phyloP scores from a whole-genome alignment of 164 flowering plant genomes.

The Akebia trifoliata region DNA sequence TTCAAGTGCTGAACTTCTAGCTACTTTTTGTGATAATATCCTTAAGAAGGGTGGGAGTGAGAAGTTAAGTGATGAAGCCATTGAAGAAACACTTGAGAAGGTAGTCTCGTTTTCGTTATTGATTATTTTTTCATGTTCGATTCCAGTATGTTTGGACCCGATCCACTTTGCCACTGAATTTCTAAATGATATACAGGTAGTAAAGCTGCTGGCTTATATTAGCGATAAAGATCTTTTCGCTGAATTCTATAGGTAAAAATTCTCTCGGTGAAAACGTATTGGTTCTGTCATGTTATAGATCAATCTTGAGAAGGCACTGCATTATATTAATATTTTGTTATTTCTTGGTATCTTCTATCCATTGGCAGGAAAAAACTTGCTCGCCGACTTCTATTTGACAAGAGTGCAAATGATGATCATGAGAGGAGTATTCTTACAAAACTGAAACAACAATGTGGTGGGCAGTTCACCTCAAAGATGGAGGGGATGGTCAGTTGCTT shows the following conservation, averaged over 20 bases:
- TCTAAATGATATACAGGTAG: constrained; percentile 48
- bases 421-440: constrained; percentile 87
- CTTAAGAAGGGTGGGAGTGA: constrained; percentile 96
- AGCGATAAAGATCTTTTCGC: constrained; percentile 95
- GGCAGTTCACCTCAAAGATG: constrained; percentile 98
- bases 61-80: constrained; percentile 90
- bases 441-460: constrained; percentile 93
- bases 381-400: constrained; percentile 82
- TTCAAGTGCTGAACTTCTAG: constrained; percentile 85
- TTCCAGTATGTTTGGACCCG: neutral
- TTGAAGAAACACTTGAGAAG: constrained; percentile 92
- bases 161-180: neutral
- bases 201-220: constrained; percentile 85
- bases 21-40: constrained; percentile 91
- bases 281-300: neutral
- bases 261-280: constrained; percentile 1
- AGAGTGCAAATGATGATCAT: constrained; percentile 94
- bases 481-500: constrained; percentile 80
- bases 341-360: too few relatives aligned
- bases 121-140: neutral
- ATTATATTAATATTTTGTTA: neutral
- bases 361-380: constrained; percentile 82
- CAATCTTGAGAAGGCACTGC: too few relatives aligned
- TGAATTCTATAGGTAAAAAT: constrained; percentile 74
- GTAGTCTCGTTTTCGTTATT: constrained; percentile 23